Base-by-base conservation (phyloP, 164 flowering plant genomes). In the Buxus sempervirens region DNA sequence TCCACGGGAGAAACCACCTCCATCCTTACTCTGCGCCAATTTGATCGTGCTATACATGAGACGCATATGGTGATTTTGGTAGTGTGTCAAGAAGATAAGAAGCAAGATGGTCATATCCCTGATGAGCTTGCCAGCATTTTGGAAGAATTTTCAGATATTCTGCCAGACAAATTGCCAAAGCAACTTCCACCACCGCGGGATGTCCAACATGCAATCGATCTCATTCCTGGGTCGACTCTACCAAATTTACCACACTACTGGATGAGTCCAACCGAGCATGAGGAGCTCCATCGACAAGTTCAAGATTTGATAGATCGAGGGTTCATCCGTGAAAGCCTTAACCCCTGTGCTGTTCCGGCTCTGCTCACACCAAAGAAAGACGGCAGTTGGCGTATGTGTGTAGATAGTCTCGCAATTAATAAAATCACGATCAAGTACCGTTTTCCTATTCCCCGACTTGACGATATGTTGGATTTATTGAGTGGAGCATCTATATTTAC, bases 121-220 rank as follows among this genome's bases (percentile, higher is more conserved):
- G n/a, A n/a, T n/a, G n/a, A n/a, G n/a, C n/a, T n/a, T n/a, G n/a
- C n/a, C n/a, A n/a, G n/a, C n/a, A n/a, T n/a, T n/a, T n/a, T n/a
- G n/a, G n/a, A n/a, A n/a, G n/a, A n/a, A n/a, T n/a, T n/a, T n/a
- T 18, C 23, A 1, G 62, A 58, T 58, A n/a, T 8, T 58, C 15
- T 9, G n/a, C 13, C 6, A 0, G n/a, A 18, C n/a, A 8, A 53
- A 53, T 53, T 53, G 55, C 55, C 55, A 16, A 8, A 14, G 19
- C 20, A 53, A 53, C 20, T 53, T 53, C 55, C 55, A 0, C 55
- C 19, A 2, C 16, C 6, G 6, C 19, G 55, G 5, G n/a, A 53
- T 21, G n/a, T 53, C 55, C 55, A 53, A 53, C 55, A 53, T 53
- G 55, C 55, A 16, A 53, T 53, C n/a, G 55, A 53, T 53, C n/a